Percentiles rank a stretch among this genome's conserved stretches.
phyloP scores from a whole-genome alignment of 768 basidiomycete species.

The Hygrocybe coccinea region DNA sequence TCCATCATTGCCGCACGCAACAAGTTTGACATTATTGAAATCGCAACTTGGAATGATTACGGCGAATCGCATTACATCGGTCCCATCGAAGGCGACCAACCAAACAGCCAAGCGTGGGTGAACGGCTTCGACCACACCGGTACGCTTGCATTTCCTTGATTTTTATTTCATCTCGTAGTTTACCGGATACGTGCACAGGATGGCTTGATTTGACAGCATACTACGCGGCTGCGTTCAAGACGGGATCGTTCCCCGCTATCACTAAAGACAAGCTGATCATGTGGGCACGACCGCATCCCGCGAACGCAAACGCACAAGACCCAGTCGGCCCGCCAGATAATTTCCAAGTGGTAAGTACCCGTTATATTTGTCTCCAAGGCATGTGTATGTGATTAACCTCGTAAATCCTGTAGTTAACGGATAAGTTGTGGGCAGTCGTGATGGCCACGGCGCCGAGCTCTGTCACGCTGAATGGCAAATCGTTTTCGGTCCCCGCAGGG shows the following conservation, averaged over 20 bases:
- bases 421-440: slow-evolving; percentile 64
- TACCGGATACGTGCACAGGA: no score
- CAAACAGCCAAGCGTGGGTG: slow-evolving; percentile 69
- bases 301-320: slow-evolving; percentile 48
- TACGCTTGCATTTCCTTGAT: no score
- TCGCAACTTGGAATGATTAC: slow-evolving; percentile 70
- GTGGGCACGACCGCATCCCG: slow-evolving; percentile 67
- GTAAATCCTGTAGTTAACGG: no score
- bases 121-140: slow-evolving; percentile 57
- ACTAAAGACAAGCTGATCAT: slow-evolving; percentile 59
- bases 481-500: slow-evolving; percentile 51
- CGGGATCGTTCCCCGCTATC: slow-evolving; percentile 54
- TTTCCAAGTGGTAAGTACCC: no score
- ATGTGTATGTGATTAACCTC: no score
- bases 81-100: slow-evolving; percentile 68
- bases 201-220: slow-evolving; percentile 66
- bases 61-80: slow-evolving; percentile 79
- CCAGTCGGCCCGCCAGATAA: no score
- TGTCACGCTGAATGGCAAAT: slow-evolving; percentile 47
- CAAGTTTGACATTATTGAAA: slow-evolving; percentile 56
- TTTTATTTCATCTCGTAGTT: no score
- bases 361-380: no score
- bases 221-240: slow-evolving; percentile 70
- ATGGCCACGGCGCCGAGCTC: slow-evolving; percentile 53
- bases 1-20: slow-evolving; percentile 52